A percentile compares a stretch with the other conserved stretches of the same genome.
Evolutionary conservation across 2,329 filamentous ascomycete species (phyloP).

Genomic region (Nothomitra cinnamomea): DNA sequence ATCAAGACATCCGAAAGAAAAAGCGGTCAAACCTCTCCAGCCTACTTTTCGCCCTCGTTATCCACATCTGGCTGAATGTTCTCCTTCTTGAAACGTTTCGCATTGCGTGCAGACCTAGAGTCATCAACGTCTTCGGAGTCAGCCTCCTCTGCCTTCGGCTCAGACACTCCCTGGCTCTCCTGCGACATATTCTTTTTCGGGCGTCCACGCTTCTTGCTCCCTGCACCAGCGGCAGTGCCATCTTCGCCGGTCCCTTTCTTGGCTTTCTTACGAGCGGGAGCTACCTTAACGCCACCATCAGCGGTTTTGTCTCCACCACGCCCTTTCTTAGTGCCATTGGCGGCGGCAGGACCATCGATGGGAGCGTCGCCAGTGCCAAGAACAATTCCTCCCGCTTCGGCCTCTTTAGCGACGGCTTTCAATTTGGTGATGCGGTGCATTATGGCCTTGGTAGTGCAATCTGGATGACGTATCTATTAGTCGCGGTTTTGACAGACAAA

Average conservation of each 20-base stretch:
- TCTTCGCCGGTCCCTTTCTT: no score
- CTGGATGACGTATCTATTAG: slow-evolving; percentile 1
- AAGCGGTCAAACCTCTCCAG: neutral
- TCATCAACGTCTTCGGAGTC: neutral
- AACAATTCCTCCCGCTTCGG: no score
- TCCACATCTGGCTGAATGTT: neutral
- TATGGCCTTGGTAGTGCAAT: slow-evolving; percentile 8
- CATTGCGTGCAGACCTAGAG: neutral
- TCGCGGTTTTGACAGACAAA: neutral
- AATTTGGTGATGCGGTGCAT: slow-evolving; percentile 8
- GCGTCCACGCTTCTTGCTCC: no score
- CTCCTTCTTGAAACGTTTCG: neutral
- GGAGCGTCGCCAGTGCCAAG: no score
- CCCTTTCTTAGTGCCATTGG: neutral
- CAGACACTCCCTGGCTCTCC: neutral
- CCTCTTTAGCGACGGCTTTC: slow-evolving; percentile 1
- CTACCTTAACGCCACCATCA: no score
- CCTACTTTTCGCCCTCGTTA: neutral
- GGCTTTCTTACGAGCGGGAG: no score
- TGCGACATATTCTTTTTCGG: no score
- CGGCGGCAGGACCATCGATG: neutral
- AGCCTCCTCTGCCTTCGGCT: neutral
- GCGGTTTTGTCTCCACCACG: no score
- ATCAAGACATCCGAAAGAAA: no score
- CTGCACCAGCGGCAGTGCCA: no score